These are phyloP conservation scores for Aspergillus melleus DNA, from an alignment of 2,329 filamentous ascomycete species.

Conservation along the genomic window DNA sequence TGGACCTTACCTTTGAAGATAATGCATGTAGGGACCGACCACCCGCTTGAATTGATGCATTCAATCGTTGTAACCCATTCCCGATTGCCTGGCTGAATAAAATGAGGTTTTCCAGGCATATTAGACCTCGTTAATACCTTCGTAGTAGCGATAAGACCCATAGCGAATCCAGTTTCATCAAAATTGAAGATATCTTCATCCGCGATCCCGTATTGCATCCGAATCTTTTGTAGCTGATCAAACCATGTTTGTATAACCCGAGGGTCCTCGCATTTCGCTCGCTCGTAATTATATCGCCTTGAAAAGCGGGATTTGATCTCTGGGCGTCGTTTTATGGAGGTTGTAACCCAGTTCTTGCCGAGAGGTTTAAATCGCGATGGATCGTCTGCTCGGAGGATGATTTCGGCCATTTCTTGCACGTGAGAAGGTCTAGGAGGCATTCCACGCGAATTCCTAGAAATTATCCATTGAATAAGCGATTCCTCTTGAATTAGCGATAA, in stretches of 20 bases:
- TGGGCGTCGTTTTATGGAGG: background rate
- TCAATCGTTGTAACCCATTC: too few relatives aligned
- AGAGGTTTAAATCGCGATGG: background rate
- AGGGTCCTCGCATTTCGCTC: background rate
- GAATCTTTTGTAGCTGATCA: constrained; percentile 7
- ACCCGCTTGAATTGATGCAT: too few relatives aligned
- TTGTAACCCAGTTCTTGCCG: background rate
- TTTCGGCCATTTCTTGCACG: background rate
- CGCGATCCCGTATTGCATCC: too few relatives aligned
- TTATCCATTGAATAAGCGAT: background rate
- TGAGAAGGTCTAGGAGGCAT: background rate
- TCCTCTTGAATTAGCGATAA: background rate
- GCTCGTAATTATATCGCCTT: background rate
- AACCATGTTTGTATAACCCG: constrained; percentile 7
- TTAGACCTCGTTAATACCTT: too few relatives aligned
- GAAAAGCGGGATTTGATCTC: background rate
- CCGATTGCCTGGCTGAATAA: too few relatives aligned
- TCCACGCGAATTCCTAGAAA: background rate
- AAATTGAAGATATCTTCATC: too few relatives aligned
- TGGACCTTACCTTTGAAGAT: too few relatives aligned
- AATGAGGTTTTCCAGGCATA: too few relatives aligned
- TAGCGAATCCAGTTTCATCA: too few relatives aligned
- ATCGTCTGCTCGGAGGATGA: background rate
- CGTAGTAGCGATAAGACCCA: too few relatives aligned
- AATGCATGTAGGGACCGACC: too few relatives aligned